Evolutionary conservation across 1,284 basidiomycete genomes (phyloP), one percentile per base, ranked within the genome.

Genomic region (Puccinia sorghi): DNA sequence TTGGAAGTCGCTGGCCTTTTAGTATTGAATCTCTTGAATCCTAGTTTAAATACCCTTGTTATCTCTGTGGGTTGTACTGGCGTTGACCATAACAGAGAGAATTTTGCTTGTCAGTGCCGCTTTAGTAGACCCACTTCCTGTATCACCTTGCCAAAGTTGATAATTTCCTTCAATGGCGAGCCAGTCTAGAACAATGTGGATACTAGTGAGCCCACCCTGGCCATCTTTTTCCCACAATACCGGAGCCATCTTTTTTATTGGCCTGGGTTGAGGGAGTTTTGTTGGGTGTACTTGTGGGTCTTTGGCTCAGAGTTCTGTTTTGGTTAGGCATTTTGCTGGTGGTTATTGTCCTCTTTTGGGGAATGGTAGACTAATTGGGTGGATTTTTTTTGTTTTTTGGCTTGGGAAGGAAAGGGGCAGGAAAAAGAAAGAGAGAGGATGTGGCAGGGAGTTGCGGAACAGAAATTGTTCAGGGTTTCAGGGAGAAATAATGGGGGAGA

Each of bases 1-100:
- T 15, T 43, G 63, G n/a, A n/a, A 64, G 17, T 64, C 39, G 3
- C 9, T 59, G 2, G 39, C 63, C 13, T 64, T 64, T 3, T 3
- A 22, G 22, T 43, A 64, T 43, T 64, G 63, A 22, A 64, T 37
- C 17, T 64, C 63, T n/a, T 64, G 63, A n/a, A 64, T 43, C 39
- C 43, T 64, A 12, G 63, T 64, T 22, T 64, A 39, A 22, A 64
- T 43, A 1, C 63, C 63, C 22, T 64, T 64, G 63, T 43, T 64
- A 39, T 64, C 63, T 4, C 39, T 9, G 22, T 64, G 63, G 11
- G 37, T n/a, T 13, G 39, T 63, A 8, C 59, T 32, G 3, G 20
- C 15, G 11, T 37, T 12, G 27, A 8, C 15, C 59, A 63, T 63
- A 3, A 39, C 9, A 39, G 6, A 2, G 3, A 63, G 17, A 3